Conservation (phyloP, 176 grass and related monocot species). For the Oryza punctata region DNA sequence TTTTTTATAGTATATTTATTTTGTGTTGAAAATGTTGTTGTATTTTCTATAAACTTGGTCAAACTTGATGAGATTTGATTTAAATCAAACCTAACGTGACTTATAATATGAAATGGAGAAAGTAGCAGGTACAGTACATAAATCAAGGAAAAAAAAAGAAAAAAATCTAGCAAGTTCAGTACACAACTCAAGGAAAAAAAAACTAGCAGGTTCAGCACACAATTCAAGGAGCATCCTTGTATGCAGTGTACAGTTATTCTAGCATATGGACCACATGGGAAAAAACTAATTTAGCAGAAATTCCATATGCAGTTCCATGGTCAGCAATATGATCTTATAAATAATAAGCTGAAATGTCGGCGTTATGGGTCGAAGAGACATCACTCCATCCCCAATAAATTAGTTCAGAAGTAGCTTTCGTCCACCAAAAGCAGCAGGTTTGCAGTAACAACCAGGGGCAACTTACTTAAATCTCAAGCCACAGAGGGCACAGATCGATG, state of each 20-base stretch:
- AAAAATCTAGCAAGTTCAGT: too few species aligned
- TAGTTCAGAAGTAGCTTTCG: slow-evolving; percentile 53
- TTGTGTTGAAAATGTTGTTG: too few species aligned
- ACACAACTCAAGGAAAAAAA: background rate
- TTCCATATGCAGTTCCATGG: background rate
- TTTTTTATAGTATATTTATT: too few species aligned
- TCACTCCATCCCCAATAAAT: slow-evolving; percentile 36
- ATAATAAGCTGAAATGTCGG: slow-evolving; percentile 14
- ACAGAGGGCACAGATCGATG: background rate
- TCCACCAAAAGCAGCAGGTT: slow-evolving; percentile 25
- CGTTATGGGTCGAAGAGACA: background rate
- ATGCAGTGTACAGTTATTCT: background rate
- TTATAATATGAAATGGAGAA: too few species aligned
- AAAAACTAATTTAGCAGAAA: slow-evolving; percentile 2
- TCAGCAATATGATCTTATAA: background rate
- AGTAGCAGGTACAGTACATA: too few species aligned
- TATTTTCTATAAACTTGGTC: too few species aligned
- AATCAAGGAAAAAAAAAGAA: too few species aligned
- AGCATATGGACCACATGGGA: slow-evolving; percentile 15
- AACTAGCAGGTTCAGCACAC: background rate
- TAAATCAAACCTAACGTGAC: too few species aligned
- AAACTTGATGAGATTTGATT: too few species aligned
- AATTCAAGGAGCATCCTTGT: background rate
- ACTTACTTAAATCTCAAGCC: slow-evolving; percentile 37
- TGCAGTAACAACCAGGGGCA: slow-evolving; percentile 26